phyloP scores from a whole-genome alignment of 768 basidiomycete genomes.

The Rhodosporidiobolus odoratus region DNA sequence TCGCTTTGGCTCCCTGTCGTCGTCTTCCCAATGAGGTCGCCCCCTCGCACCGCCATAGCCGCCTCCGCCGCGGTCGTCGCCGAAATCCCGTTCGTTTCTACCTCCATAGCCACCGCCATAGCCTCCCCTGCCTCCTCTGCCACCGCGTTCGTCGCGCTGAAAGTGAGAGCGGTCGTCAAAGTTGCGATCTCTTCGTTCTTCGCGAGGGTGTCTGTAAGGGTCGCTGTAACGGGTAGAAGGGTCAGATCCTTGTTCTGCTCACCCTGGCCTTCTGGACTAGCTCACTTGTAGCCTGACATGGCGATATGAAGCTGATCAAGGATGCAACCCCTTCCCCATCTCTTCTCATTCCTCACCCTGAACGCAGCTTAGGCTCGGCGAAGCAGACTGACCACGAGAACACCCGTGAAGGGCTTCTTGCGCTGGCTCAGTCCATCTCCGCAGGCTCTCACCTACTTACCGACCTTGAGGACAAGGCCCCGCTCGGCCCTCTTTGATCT shows the following conservation, averaged over 20 bases:
- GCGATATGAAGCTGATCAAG: not conserved
- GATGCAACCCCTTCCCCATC: not conserved
- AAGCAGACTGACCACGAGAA: too few species aligned
- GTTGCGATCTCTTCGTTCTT: not conserved
- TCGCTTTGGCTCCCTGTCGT: constrained; percentile 13
- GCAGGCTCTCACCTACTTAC: not conserved
- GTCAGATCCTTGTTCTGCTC: not conserved
- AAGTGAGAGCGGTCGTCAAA: not conserved
- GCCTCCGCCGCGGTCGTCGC: constrained; percentile 3
- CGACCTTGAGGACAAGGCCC: too few species aligned
- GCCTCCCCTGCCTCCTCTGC: not conserved
- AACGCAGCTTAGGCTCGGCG: too few species aligned
- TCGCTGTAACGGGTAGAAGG: not conserved
- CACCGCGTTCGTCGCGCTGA: not conserved
- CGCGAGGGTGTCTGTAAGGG: constrained; percentile 12
- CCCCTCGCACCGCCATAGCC: constrained; percentile 2
- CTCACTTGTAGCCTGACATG: constrained; percentile 22
- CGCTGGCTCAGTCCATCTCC: too few species aligned
- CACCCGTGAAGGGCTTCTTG: too few species aligned
- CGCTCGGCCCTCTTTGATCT: not conserved
- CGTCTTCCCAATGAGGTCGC: constrained; percentile 9
- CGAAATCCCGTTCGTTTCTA: not conserved
- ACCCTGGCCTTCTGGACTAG: not conserved
- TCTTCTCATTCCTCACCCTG: not conserved
- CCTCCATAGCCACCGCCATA: not conserved